These are phyloP conservation scores for Phytophthora sp. DNA, from an alignment of 352 stramenopile species.

Conservation along the genomic window DNA sequence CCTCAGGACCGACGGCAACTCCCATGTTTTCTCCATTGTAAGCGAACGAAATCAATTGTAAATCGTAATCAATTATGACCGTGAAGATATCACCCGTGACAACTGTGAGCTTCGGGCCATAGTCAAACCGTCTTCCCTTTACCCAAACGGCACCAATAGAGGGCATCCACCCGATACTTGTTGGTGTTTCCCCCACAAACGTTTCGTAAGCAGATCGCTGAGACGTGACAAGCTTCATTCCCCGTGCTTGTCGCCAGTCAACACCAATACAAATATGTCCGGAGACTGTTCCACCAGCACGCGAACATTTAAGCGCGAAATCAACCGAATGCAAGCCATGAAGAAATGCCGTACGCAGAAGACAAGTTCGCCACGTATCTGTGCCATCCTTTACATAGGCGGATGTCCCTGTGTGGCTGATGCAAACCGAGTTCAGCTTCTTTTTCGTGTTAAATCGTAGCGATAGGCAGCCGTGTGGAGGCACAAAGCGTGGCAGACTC, in stretches of 20 bases:
- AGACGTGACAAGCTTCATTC: background rate
- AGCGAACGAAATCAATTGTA: slow-evolving; percentile 71
- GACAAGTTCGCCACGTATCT: slow-evolving; percentile 70
- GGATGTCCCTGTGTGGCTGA: slow-evolving; percentile 81
- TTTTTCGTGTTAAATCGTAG: slow-evolving; percentile 73
- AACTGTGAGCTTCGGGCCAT: slow-evolving; percentile 53
- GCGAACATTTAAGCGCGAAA: slow-evolving; percentile 79
- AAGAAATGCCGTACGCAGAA: slow-evolving; percentile 64
- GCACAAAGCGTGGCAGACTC: slow-evolving; percentile 65
- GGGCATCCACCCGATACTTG: slow-evolving; percentile 86
- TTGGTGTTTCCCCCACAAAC: slow-evolving; percentile 56
- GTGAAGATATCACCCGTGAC: slow-evolving; percentile 75
- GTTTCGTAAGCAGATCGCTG: slow-evolving; percentile 33
- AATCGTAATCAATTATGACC: slow-evolving; percentile 76
- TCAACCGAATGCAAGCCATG: slow-evolving; percentile 79
- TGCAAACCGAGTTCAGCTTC: slow-evolving; percentile 60
- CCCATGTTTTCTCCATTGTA: slow-evolving; percentile 73
- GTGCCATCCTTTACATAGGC: slow-evolving; percentile 58
- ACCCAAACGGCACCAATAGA: slow-evolving; percentile 82
- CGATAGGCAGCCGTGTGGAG: slow-evolving; percentile 55
- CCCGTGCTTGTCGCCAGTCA: slow-evolving; percentile 51
- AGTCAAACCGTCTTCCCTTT: slow-evolving; percentile 56
- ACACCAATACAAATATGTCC: slow-evolving; percentile 82
- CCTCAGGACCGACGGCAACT: slow-evolving; percentile 53
- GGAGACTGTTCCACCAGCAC: slow-evolving; percentile 61